Base-by-base conservation (phyloP, 352 stramenopile species). In the Elongisporangium senticosum region DNA sequence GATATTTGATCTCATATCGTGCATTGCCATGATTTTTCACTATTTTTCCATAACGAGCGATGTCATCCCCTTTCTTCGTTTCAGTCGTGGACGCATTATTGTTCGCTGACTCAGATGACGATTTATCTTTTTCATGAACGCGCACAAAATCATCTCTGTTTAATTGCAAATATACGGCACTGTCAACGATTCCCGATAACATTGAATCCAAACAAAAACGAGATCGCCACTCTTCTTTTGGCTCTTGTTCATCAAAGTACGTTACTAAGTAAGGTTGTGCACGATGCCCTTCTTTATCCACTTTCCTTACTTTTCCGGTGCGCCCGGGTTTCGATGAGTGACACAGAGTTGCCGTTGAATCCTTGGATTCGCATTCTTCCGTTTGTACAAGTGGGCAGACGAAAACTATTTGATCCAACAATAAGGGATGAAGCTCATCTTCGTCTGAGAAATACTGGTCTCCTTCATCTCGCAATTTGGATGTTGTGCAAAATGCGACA, bases 1-100 rank as follows among this genome's bases (percentile, higher is more conserved):
- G 11, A 49, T 73, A 86, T 58, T 63, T 56, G n/a, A 89, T 57
- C 17, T 79, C 66, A 51, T 89, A 89, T 24, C 62, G 66, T 3
- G 69, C 75, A 60, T 83, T 83, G 20, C 75, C 68, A 26, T 76
- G 55, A 24, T 71, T 76, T 39, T 69, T 64, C 0, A 61, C 23
- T 47, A 89, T 62, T 40, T 69, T 70, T 33, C 65, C 79, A 20
- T 62, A 59, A 3, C 67, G 74, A 4, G 54, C 63, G 17, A 28
- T 52, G n/a, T 48, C 19, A n/a, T 61, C 28, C 2, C 1, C n/a
- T n/a, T 33, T 10, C 15, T 56, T 48, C 10, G 49, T 51, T 20
- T 24, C 17, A 62, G 21, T 48, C 43, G 40, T 3, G 22, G 4
- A 6, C 4, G 4, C 20, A 43, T 33, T 20, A 20, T 19, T 19